Base-by-base conservation (phyloP, 345 rosid species). In the Dipteronia dyeriana region DNA sequence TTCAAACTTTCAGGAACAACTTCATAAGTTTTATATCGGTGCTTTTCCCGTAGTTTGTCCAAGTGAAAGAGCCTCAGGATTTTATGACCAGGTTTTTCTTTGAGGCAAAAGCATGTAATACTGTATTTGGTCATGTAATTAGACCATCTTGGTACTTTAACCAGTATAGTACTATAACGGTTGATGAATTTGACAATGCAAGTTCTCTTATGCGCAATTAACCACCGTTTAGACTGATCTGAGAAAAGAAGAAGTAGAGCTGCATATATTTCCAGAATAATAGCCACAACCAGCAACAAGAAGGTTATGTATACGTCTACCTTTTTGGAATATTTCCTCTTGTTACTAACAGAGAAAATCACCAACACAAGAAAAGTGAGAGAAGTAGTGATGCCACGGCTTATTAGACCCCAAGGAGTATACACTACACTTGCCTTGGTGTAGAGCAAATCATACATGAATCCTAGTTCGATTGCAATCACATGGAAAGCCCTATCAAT, bases 381-480 rank as follows among this genome's bases (percentile, higher is more conserved):
- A 13, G 0, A 7, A 12, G 8, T 38, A 2, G 66, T 72, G 66
- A 72, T 59, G 22, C 3, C 19, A 7, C 66, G 75, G 29, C 75
- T 45, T 7, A 0, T 7, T 5, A 72, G 66, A 39, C 75, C 75
- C 53, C 54, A 13, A 12, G 0, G 3, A 11, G 53, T 59, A 39
- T 59, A n/a, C 14, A 39, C 16, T 14, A 72, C 65, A 2, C 4
- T 13, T 59, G 75, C 84, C 73, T 84, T 84, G 39, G 84, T 84
- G 71, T 75, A 72, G 25, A 84, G 82, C 23, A 80, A 8, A 68
- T 80, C 78, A 39, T 74, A 84, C 72, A 78, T 66, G 73, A 86
- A 82, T 4, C 82, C 84, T 2, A 82, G 81, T 59, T 82, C 89
- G 10, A 84, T 79, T 53, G 76, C 84, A 2, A 84, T 67, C 25